Evolutionary conservation across 805 yeast species (phyloP), one percentile per base, ranked within the genome.

Genomic region (Saturnispora sekii): DNA sequence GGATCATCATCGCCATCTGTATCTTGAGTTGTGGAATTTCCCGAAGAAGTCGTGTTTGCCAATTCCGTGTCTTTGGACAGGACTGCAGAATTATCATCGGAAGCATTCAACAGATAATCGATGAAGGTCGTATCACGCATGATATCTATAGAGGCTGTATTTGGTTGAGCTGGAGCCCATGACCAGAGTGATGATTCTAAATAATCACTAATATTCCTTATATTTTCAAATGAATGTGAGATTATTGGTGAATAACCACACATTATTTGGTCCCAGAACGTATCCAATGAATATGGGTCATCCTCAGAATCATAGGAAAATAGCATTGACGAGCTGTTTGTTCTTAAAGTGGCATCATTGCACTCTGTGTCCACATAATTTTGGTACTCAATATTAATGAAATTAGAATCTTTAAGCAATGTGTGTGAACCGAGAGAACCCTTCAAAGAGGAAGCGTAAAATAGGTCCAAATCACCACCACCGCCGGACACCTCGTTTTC

Each of bases 181-280:
- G 90, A 73, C 96, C 96, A 88, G 32, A 73, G 47, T 0, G 72
- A 61, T 12, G 55, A 38, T 12, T 65, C 57, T 10, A 73, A 45
- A 21, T 70, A 53, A 0, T 52, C 42, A 0, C 65, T 56, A 8
- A 72, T 58, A 12, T 58, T 52, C 11, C 61, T 32, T 10, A 65
- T 32, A 39, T 55, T 50, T 44, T 29, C 40, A 36, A 51, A 56
- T 30, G 10, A 69, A 50, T 51, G 75, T 41, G 62, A 72, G 62
- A 87, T 58, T 0, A 86, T 69, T 0, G 95, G 87, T 0, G 84
- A 70, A 43, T 66, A 73, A 0, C 96, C 97, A 52, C 81, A 70
- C 16, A 60, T 47, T 4, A 79, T 57, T 37, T 68, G 67, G 2
- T 62, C 51, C 34, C 56, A 54, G 34, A 79, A 62, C 1, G 72